Percentiles rank a stretch among this genome's conserved stretches.
These are phyloP conservation scores for Ogataea populi-albae DNA, from an alignment of 805 yeast genomes.

Conservation along the genomic window DNA sequence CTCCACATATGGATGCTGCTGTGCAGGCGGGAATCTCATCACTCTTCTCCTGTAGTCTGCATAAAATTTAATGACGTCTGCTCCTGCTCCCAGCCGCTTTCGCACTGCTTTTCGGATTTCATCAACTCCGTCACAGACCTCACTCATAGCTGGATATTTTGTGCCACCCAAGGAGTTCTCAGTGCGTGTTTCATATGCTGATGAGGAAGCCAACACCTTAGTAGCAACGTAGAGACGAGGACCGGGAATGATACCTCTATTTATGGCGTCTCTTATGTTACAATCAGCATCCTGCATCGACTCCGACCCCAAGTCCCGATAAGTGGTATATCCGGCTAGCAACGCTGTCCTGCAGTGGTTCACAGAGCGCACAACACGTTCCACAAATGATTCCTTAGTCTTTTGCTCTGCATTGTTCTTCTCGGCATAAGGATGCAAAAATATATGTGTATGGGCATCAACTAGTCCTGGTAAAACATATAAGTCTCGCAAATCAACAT, in stretches of 20 bases:
- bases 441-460: conserved; percentile 30
- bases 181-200: conserved; percentile 22
- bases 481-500: conserved; percentile 25
- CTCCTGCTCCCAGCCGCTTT: conserved; percentile 26
- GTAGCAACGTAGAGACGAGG: conserved; percentile 30
- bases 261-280: conserved; percentile 28
- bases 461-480: conserved; percentile 27
- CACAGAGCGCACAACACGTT: conserved; percentile 24
- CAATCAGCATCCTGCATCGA: conserved; percentile 29
- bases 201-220: conserved; percentile 22
- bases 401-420: conserved; percentile 25
- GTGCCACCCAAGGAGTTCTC: conserved; percentile 27
- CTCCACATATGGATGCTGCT: conserved; percentile 26
- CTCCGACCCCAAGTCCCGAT: conserved; percentile 30
- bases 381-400: conserved; percentile 27
- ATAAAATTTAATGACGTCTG: conserved; percentile 28
- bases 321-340: conserved; percentile 29
- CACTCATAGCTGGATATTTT: conserved; percentile 19
- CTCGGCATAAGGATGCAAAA: conserved; percentile 28
- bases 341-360: conserved; percentile 26
- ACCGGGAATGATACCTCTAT: conserved; percentile 25
- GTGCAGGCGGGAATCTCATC: conserved; percentile 29
- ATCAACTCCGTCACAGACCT: conserved; percentile 28
- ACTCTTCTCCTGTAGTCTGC: conserved; percentile 28
- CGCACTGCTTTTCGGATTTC: conserved; percentile 28